These are phyloP conservation scores for Hygrophoropsis aurantiaca DNA, from an alignment of 768 basidiomycete genomes.

Conservation along the genomic window DNA sequence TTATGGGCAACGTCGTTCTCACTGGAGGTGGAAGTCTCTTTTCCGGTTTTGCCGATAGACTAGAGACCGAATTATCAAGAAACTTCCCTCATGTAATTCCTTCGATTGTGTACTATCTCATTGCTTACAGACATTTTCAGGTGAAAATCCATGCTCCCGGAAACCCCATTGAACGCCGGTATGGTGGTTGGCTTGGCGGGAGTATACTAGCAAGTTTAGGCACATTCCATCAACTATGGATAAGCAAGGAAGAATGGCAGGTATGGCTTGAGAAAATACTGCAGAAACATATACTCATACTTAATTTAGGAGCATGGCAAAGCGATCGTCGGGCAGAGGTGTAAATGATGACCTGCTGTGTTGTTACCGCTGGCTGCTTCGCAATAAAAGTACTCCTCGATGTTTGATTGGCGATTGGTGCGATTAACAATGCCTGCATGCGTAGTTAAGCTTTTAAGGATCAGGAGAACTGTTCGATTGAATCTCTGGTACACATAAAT, in stretches of 20 bases:
- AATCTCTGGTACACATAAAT: slow-evolving; percentile 3
- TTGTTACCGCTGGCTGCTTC: not conserved
- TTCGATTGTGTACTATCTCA: not conserved
- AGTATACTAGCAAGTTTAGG: slow-evolving; percentile 93
- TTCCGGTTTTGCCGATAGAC: slow-evolving; percentile 80
- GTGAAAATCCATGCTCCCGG: slow-evolving; percentile 92
- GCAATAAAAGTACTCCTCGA: too few species aligned
- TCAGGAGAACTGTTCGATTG: slow-evolving; percentile 3
- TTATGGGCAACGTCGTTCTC: slow-evolving; percentile 91
- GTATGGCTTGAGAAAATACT: slow-evolving; percentile 39
- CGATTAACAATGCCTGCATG: too few species aligned
- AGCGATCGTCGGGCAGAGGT: slow-evolving; percentile 79
- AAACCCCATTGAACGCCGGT: slow-evolving; percentile 84
- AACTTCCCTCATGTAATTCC: slow-evolving; percentile 75
- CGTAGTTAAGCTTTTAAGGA: not conserved
- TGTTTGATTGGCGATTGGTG: too few species aligned
- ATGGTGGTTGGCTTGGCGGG: slow-evolving; percentile 94
- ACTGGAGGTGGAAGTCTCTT: slow-evolving; percentile 93
- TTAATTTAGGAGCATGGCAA: slow-evolving; percentile 72
- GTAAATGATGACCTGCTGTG: slow-evolving; percentile 53
- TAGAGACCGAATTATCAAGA: slow-evolving; percentile 72
- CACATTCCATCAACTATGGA: slow-evolving; percentile 97
- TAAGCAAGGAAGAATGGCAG: slow-evolving; percentile 92
- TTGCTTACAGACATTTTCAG: slow-evolving; percentile 37
- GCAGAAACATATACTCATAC: not conserved